Evolutionary conservation across 345 rosid genomes (phyloP).

Genomic region (Lepidium didymum): DNA sequence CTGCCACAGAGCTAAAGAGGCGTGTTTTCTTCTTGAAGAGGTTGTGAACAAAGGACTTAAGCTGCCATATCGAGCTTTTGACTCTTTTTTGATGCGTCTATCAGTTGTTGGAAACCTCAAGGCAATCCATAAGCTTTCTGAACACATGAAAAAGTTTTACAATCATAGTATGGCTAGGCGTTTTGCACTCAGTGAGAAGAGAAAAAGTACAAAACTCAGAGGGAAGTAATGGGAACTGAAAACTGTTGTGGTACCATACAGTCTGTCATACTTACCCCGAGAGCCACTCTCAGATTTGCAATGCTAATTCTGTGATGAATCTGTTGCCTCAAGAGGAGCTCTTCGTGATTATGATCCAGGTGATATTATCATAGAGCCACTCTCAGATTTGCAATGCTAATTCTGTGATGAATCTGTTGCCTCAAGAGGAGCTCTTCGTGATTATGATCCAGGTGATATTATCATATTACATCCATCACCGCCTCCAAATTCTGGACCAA

Average conservation of each 20-base stretch:
- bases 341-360: constrained; percentile 1
- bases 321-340: background rate
- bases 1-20: constrained; percentile 59
- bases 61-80: constrained; percentile 62
- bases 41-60: constrained; percentile 59
- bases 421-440: background rate
- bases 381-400: background rate
- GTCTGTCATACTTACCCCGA: background rate
- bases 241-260: background rate
- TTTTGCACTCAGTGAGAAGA: constrained; percentile 58
- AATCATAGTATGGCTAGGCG: constrained; percentile 88
- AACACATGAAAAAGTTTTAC: constrained; percentile 73
- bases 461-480: background rate
- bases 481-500: background rate
- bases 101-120: constrained; percentile 61
- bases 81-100: constrained; percentile 69
- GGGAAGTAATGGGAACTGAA: constrained; percentile 33
- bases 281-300: background rate
- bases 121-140: constrained; percentile 71
- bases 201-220: constrained; percentile 56
- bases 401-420: background rate
- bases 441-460: background rate
- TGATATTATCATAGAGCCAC: background rate
- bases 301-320: background rate
- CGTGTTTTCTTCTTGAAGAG: constrained; percentile 63